phyloP scores from a whole-genome alignment of 176 grass and related monocot genomes.

The Zea luxurians region DNA sequence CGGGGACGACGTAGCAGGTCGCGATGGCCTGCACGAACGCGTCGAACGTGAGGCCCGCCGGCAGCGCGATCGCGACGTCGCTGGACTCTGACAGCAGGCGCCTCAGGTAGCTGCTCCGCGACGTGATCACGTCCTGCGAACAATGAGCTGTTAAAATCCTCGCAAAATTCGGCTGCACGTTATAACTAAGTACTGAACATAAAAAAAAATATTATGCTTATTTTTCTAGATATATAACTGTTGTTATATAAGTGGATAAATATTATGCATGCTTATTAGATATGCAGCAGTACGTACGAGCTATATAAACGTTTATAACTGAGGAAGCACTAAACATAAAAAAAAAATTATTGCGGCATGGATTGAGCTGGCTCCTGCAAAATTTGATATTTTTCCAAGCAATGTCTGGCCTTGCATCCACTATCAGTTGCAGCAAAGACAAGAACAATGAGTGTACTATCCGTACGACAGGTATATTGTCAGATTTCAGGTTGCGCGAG shows the following conservation, averaged over 20 bases:
- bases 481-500: conserved; percentile 1
- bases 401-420: background rate
- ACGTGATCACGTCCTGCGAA: conserved; percentile 65
- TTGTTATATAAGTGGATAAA: too few species aligned
- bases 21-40: conserved; percentile 44
- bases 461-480: background rate
- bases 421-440: background rate
- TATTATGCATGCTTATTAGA: too few species aligned
- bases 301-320: too few species aligned
- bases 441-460: background rate
- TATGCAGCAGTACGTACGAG: too few species aligned
- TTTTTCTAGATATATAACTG: too few species aligned
- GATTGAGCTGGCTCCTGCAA: background rate
- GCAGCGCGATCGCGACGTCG: conserved; percentile 51
- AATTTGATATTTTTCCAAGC: background rate
- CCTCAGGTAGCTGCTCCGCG: conserved; percentile 65
- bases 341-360: background rate
- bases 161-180: background rate
- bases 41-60: conserved; percentile 46
- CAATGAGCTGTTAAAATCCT: background rate
- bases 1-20: conserved; percentile 63
- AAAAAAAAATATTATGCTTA: too few species aligned
- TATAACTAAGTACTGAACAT: too few species aligned
- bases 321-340: background rate
- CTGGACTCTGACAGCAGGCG: conserved; percentile 54